Base-by-base conservation (phyloP, 352 stramenopile genomes). In the Phytophthora aleatoria region DNA sequence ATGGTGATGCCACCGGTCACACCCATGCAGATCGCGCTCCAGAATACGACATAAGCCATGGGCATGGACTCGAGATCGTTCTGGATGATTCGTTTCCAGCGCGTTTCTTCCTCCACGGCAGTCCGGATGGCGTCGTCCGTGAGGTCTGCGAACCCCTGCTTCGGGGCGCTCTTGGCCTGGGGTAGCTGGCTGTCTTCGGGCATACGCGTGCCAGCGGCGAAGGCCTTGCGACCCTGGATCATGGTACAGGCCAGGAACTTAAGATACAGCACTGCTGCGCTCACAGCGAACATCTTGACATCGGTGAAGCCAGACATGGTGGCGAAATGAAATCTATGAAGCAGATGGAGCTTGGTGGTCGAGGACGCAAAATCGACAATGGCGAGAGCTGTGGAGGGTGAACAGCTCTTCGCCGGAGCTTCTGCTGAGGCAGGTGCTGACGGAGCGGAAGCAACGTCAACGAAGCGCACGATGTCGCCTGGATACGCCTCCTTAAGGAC, bases 41-140 rank as follows among this genome's bases (percentile, higher is more conserved):
- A 72, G 50, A 85, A 87, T 15, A 87, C 74, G 20, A 79, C 54
- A 57, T 83, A 68, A 10, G 73, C 78, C 44, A 90, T 73, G 1
- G 81, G 79, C 53, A 89, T 81, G 28, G 79, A 85, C 61, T 89
- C 79, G 30, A 87, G 52, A 51, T 89, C 79, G 68, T 89, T 89
- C 43, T 74, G 65, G 41, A 84, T 66, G 45, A 89, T 89, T 1
- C 76, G 76, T 27, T 79, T 79, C 77, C 80, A 89, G 27, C 80
- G 79, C 53, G 63, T 60, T 42, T 87, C 77, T 3, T 71, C 57
- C 20, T 74, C 54, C 13, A 65, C 47, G 0, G 73, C 72, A 1
- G 63, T 38, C 3, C 62, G 54, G 8, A 72, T 49, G 16, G 50
- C 41, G 50, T 76, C 63, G 48, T 80, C 67, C 1, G 51, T 57